These are phyloP conservation scores for Hippophae rhamnoides DNA, from an alignment of 306 rosid species.

Conservation along the genomic window DNA sequence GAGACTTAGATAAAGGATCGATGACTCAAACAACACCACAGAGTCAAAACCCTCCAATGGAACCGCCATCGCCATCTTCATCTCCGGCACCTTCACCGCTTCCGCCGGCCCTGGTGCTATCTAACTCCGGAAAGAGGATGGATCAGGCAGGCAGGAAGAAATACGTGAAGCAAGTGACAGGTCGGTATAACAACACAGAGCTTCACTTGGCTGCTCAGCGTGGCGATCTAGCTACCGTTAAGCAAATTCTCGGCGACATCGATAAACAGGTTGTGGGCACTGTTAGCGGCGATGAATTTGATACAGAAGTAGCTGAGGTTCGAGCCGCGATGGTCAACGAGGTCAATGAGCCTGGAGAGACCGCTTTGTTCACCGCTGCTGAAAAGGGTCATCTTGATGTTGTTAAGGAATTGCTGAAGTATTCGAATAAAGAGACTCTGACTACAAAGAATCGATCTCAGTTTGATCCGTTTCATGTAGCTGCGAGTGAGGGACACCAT, in stretches of 20 bases:
- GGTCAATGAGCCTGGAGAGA: slow-evolving; percentile 84
- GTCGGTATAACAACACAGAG: slow-evolving; percentile 86
- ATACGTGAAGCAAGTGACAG: slow-evolving; percentile 97
- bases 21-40: slow-evolving; percentile 23
- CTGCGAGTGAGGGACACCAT: slow-evolving; percentile 84
- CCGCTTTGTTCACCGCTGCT: slow-evolving; percentile 79
- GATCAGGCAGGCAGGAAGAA: slow-evolving; percentile 96
- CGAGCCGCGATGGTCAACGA: slow-evolving; percentile 73
- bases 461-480: slow-evolving; percentile 79
- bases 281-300: slow-evolving; percentile 50
- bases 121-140: slow-evolving; percentile 91
- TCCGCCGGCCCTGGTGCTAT: slow-evolving; percentile 79
- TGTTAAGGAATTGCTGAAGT: slow-evolving; percentile 68
- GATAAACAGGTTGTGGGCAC: slow-evolving; percentile 64
- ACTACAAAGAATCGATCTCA: slow-evolving; percentile 58
- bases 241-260: slow-evolving; percentile 67
- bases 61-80: slow-evolving; percentile 41
- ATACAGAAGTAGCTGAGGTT: slow-evolving; percentile 82
- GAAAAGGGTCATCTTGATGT: slow-evolving; percentile 76
- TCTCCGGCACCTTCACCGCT: slow-evolving; percentile 65
- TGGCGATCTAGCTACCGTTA: slow-evolving; percentile 82
- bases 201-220: slow-evolving; percentile 96
- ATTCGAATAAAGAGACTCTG: slow-evolving; percentile 48
- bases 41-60: slow-evolving; percentile 28
- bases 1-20: slow-evolving; percentile 32